These are phyloP conservation scores for Phytophthora agathidicida DNA, from an alignment of 352 stramenopile species.

Conservation along the genomic window DNA sequence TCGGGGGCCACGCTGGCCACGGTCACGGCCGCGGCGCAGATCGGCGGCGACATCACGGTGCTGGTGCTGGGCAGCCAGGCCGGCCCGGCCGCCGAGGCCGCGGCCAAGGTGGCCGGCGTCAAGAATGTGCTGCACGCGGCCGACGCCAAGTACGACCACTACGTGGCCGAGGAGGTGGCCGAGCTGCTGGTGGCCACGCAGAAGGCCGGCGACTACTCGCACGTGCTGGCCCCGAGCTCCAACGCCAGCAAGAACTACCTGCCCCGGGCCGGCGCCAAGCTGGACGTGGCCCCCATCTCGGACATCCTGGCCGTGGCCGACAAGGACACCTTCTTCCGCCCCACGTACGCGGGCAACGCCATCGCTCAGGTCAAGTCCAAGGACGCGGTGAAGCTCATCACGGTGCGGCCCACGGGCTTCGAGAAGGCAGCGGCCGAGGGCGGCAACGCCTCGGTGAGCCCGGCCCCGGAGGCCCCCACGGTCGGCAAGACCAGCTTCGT, in stretches of 20 bases:
- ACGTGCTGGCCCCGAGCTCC: conserved; percentile 95
- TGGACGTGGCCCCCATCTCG: conserved; percentile 95
- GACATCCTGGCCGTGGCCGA: conserved; percentile 94
- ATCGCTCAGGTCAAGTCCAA: conserved; percentile 91
- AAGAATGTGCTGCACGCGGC: conserved; percentile 82
- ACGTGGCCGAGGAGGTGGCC: conserved; percentile 88
- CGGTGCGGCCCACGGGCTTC: conserved; percentile 96
- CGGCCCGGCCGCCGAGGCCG: conserved; percentile 58
- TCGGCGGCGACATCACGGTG: conserved; percentile 83
- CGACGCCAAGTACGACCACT: conserved; percentile 90
- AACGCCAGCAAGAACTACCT: conserved; percentile 98
- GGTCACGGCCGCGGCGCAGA: conserved; percentile 86
- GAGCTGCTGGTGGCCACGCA: conserved; percentile 76
- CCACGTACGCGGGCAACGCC: conserved; percentile 87
- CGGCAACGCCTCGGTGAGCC: conserved; percentile 73
- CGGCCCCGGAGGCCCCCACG: conserved; percentile 56
- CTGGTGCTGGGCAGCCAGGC: conserved; percentile 79
- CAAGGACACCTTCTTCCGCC: conserved; percentile 96
- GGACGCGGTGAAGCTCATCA: conserved; percentile 95
- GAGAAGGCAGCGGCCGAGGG: conserved; percentile 93
- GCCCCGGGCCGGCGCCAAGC: conserved; percentile 93
- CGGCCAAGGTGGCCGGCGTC: conserved; percentile 82
- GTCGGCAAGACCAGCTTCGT: conserved; percentile 91
- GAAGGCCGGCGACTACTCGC: conserved; percentile 71
- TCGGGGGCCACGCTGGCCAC: conserved; percentile 80